Evolutionary conservation across 768 basidiomycete genomes (phyloP).

Genomic region (Collybia sp.): DNA sequence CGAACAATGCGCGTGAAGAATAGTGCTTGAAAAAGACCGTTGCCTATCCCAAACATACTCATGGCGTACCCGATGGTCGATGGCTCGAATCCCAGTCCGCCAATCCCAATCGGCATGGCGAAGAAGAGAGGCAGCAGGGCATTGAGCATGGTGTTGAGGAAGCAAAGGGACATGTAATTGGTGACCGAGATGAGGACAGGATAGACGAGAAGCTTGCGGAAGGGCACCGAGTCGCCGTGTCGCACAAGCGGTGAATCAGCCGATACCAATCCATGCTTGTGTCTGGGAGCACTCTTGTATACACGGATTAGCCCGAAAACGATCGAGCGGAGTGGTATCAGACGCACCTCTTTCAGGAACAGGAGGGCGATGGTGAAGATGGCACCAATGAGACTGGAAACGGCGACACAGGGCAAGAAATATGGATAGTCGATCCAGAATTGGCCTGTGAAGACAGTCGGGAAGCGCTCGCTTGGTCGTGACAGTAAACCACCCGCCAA

Average conservation of each 20-base stretch:
- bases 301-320: background rate
- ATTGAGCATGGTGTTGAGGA: conserved; percentile 34
- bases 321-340: background rate
- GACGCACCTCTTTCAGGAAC: conserved; percentile 16
- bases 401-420: conserved; percentile 5
- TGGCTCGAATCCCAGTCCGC: conserved; percentile 50
- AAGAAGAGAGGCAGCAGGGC: conserved; percentile 50
- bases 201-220: conserved; percentile 34
- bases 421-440: conserved; percentile 14
- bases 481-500: conserved; percentile 16
- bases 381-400: no score
- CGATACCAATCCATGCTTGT: background rate
- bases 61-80: conserved; percentile 46
- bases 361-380: background rate
- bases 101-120: conserved; percentile 44
- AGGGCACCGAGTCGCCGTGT: background rate
- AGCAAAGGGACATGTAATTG: conserved; percentile 49
- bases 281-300: background rate
- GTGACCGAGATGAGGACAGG: conserved; percentile 43
- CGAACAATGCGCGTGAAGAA: conserved; percentile 42
- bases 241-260: background rate
- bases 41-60: conserved; percentile 40
- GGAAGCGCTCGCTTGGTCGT: conserved; percentile 28
- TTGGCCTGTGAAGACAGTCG: conserved; percentile 33
- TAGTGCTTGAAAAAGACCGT: conserved; percentile 43